These are phyloP conservation scores for Colletotrichum sp. DNA, from an alignment of 2,329 filamentous ascomycete genomes.

Conservation along the genomic window DNA sequence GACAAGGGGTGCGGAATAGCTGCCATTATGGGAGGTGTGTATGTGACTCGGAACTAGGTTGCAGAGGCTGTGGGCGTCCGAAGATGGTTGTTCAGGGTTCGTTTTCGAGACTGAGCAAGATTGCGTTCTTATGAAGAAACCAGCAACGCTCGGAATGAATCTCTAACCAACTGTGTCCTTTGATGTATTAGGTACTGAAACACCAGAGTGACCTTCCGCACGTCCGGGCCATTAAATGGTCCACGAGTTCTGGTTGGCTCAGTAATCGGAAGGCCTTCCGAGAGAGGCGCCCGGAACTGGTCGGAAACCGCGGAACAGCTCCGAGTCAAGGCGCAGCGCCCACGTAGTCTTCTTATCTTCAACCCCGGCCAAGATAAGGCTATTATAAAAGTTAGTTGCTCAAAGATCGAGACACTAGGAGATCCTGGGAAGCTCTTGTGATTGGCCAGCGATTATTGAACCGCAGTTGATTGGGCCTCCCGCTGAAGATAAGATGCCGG, in stretches of 20 bases:
- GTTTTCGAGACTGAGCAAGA: background rate
- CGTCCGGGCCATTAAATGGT: background rate
- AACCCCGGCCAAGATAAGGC: conserved; percentile 5
- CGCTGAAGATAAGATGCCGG: background rate
- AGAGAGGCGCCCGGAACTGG: fast-evolving
- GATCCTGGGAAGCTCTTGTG: background rate
- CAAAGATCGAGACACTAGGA: background rate
- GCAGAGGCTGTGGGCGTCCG: background rate
- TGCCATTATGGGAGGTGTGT: conserved; percentile 10
- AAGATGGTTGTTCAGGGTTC: background rate
- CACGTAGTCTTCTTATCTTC: conserved; percentile 2
- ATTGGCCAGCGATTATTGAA: conserved; percentile 5
- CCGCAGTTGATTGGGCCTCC: conserved; percentile 4
- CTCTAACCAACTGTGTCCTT: background rate
- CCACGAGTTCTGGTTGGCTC: background rate
- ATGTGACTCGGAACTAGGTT: conserved; percentile 1
- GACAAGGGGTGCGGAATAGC: conserved; percentile 36
- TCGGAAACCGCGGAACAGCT: background rate
- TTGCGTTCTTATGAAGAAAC: background rate
- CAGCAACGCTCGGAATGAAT: background rate
- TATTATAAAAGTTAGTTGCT: background rate
- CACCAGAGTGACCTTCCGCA: background rate
- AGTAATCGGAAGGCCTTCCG: background rate
- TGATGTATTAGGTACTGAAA: background rate
- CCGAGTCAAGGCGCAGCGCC: background rate